Conservation (phyloP, 1,284 basidiomycete species). For the Inonotus hispidus region DNA sequence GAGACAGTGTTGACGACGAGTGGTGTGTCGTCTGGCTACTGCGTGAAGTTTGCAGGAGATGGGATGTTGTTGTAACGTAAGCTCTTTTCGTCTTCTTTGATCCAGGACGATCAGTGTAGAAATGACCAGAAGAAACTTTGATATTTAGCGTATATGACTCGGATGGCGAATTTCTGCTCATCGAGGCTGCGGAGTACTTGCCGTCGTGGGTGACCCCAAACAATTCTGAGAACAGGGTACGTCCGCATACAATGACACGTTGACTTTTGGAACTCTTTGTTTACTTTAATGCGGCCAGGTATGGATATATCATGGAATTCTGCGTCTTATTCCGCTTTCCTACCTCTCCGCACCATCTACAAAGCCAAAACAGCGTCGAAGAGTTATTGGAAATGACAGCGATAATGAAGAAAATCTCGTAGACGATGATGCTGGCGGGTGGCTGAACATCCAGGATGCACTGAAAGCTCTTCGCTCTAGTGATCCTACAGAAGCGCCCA, state of each 20-base stretch:
- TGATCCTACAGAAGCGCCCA: slow-evolving; percentile 51
- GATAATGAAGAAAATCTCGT: slow-evolving; percentile 37
- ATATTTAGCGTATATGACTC: slow-evolving; percentile 70
- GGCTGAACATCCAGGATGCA: slow-evolving; percentile 61
- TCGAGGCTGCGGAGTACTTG: slow-evolving; percentile 90
- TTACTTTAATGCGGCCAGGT: slow-evolving; percentile 48
- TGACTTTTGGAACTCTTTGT: slow-evolving; percentile 29
- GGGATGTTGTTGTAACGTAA: slow-evolving; percentile 75
- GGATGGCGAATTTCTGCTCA: slow-evolving; percentile 94
- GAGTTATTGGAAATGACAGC: slow-evolving; percentile 42
- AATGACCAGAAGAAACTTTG: slow-evolving; percentile 14
- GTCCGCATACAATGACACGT: slow-evolving; percentile 30
- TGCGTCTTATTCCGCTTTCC: slow-evolving; percentile 83
- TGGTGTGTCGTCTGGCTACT: slow-evolving; percentile 92
- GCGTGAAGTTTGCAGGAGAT: slow-evolving; percentile 65
- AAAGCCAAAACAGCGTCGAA: slow-evolving; percentile 40
- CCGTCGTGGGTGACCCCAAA: slow-evolving; percentile 90
- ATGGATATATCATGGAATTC: slow-evolving; percentile 79
- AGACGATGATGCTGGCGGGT: slow-evolving; percentile 44
- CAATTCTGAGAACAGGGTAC: slow-evolving; percentile 86
- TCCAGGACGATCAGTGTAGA: slow-evolving; percentile 4
- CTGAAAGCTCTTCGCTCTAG: slow-evolving; percentile 56
- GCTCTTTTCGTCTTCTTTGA: slow-evolving; percentile 21
- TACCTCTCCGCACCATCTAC: slow-evolving; percentile 62
- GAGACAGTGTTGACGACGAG: slow-evolving; percentile 93